Base-by-base conservation (phyloP, 1,284 basidiomycete species). In the Cronartium quercuum region DNA sequence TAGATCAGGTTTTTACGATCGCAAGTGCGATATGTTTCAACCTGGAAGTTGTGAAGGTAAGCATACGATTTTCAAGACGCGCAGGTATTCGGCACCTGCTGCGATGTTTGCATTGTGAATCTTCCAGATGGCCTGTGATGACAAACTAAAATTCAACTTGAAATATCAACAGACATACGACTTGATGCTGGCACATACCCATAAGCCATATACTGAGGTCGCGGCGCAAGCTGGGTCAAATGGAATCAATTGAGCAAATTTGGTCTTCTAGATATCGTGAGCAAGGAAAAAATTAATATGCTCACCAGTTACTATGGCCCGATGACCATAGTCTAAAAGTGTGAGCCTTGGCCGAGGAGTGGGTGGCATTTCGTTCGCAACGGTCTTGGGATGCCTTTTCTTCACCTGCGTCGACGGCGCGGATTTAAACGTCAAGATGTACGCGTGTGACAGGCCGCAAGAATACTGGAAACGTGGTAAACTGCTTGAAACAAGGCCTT, bases 41-140 rank as follows among this genome's bases (percentile, higher is more conserved):
- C n/a, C n/a, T n/a, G n/a, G n/a, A n/a, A n/a, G n/a, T n/a, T n/a
- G n/a, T 12, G 40, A 35, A 24, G 47, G 24, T 41, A 18, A 10
- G 29, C 64, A 13, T 24, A 75, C 71, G 24, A 66, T 60, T 37
- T 75, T 75, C 40, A 75, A 37, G 13, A 75, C 38, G 1, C 71
- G 63, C 71, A 75, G 66, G 41, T 75, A 75, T 42, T 75, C 71
- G 15, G 71, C 64, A n/a, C 71, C 71, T 10, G 71, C 71, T 12
- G 63, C 55, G 4, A 75, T 75, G 71, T 75, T 75, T 4, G 71
- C 71, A 37, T 75, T 75, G 29, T 75, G 71, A 34, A 75, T 75
- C 42, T 75, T 63, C 71, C 71, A 75, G 40, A 75, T 75, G 15
- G 71, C 71, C 63, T 75, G 40, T 40, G 38, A 24, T 18, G 3